Base-by-base conservation (phyloP, 2,329 filamentous ascomycete genomes). In the Monilinia polystroma region DNA sequence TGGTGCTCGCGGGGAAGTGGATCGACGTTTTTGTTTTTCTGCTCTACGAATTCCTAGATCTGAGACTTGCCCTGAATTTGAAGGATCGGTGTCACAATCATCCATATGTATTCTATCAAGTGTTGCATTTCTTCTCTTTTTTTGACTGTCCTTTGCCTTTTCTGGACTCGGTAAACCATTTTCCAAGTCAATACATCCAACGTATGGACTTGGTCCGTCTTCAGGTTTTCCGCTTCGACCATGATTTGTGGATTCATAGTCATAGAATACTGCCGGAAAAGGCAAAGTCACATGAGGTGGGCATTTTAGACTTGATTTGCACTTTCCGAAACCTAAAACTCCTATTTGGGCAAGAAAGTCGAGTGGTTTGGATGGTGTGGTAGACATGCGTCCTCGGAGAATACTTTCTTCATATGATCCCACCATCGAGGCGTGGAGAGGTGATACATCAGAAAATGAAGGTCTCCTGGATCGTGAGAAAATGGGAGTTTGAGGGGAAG, bases 371-470 rank as follows among this genome's bases (percentile, higher is more conserved):
- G 94, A 98, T 0, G 95, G 94, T 2, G 89, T 95, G 1, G 93
- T 97, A 38, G 95, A 98, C 95, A 99, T 99, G 69, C 95, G 87
- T 51, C 95, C 95, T 57, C 92, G 88, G 2, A 99, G 81, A 68
- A 99, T 97, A 38, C 93, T 97, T 79, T 99, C 95, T 78, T 99
- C 95, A 73, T 97, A 99, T 1, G 94, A 97, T 2, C 95, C 95
- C 2, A 98, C 94, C 90, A 99, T 96, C 4, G 93, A 93, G 11
- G 94, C 93, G 66, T 94, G 91, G 38, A 95, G 81, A 4, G 92
- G 89, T 3, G 92, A 92, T 3, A 83, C 80, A 56, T 97, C 93
- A 0, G 89, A 87, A 56, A 91, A 81, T 0, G 93, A 97, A 0
- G 89, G 88, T 11, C 85, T 81, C 54, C 92, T 84, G 3, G 86